A percentile compares a stretch with the other conserved stretches of the same genome.
These are phyloP conservation scores for Lactifluus hygrophoroides DNA, from an alignment of 768 basidiomycete genomes.

Conservation along the genomic window DNA sequence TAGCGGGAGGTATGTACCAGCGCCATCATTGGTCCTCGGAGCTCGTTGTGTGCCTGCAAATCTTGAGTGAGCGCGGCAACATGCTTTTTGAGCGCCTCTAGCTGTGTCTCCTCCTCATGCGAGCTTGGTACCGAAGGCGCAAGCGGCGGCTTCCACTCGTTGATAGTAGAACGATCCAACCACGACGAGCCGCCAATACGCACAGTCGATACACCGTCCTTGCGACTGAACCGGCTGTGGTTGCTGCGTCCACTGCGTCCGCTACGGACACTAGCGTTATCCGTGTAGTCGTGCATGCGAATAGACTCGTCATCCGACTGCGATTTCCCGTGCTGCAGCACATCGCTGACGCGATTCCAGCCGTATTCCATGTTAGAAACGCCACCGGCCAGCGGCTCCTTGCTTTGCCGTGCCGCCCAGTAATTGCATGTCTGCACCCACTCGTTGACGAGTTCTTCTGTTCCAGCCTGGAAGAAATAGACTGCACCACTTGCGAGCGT, in stretches of 20 bases:
- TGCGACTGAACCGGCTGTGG: constrained; percentile 66
- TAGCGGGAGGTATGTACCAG: constrained; percentile 42
- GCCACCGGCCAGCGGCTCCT: constrained; percentile 91
- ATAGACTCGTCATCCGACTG: constrained; percentile 49
- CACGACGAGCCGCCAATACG: constrained; percentile 64
- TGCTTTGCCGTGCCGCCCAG: constrained; percentile 93
- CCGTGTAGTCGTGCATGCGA: constrained; percentile 44
- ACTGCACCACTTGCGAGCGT: constrained; percentile 82
- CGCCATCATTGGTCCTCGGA: constrained; percentile 72
- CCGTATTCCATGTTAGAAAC: constrained; percentile 99
- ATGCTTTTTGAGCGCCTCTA: constrained; percentile 84
- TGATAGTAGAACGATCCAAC: constrained; percentile 68
- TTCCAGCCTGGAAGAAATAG: constrained; percentile 98
- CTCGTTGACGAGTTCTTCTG: constrained; percentile 96
- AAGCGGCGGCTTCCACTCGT: constrained; percentile 91
- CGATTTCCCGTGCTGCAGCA: constrained; percentile 41
- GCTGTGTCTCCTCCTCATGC: constrained; percentile 88
- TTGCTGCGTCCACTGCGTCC: constrained; percentile 47
- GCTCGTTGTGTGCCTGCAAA: constrained; percentile 71
- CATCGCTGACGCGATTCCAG: constrained; percentile 75
- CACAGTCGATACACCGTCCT: constrained; percentile 56
- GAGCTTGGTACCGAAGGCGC: constrained; percentile 75
- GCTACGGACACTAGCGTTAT: constrained; percentile 67
- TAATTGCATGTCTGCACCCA: constrained; percentile 99
- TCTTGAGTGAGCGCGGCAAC: constrained; percentile 68